Base-by-base conservation (phyloP, 2,329 filamentous ascomycete genomes). In the Nigrospora oryzae region DNA sequence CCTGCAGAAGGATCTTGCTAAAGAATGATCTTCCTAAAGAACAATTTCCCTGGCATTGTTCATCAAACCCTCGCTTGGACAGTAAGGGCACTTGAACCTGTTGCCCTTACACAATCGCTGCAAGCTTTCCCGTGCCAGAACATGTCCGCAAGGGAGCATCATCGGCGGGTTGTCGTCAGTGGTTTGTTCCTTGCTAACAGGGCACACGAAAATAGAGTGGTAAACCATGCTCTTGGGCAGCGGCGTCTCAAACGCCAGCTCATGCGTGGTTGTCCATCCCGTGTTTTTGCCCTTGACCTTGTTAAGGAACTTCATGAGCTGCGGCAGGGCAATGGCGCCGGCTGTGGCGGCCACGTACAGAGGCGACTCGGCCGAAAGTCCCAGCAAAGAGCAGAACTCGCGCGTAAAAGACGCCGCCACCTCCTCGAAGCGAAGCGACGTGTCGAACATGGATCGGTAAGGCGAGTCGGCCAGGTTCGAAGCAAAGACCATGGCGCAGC, bases 191-290 rank as follows among this genome's bases (percentile, higher is more conserved):
- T 97, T 97, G 56, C 85, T 90, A 5, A 98, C 93, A 0, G 93
- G 93, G 59, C 93, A 98, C 36, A 98, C 93, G 61, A 98, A 98
- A 59, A 98, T 96, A 45, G 86, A 86, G 64, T 98, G 93, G 70
- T 95, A 98, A 40, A 83, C 70, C 75, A 80, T 80, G 52, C 70
- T 74, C 41, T 64, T 59, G 1, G 79, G 77, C 2, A 83, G 65
- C 2, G 78, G 74, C 2, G 78, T 82, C 56, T 87, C 75, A 60
- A 90, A 93, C 0, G 91, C 89, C 15, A 98, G 71, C 63, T 98
- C 93, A 58, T 93, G 83, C 49, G 86, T 79, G 5, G 88, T 90
- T 1, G 90, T 96, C 93, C 93, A 98, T 64, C 95, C 90, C 0
- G 91, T 95, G 50, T 87, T 83, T 65, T 91, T 90, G 55, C 89